These are phyloP conservation scores for Claviceps fusiformis DNA, from an alignment of 2,329 filamentous ascomycete genomes.

Conservation along the genomic window DNA sequence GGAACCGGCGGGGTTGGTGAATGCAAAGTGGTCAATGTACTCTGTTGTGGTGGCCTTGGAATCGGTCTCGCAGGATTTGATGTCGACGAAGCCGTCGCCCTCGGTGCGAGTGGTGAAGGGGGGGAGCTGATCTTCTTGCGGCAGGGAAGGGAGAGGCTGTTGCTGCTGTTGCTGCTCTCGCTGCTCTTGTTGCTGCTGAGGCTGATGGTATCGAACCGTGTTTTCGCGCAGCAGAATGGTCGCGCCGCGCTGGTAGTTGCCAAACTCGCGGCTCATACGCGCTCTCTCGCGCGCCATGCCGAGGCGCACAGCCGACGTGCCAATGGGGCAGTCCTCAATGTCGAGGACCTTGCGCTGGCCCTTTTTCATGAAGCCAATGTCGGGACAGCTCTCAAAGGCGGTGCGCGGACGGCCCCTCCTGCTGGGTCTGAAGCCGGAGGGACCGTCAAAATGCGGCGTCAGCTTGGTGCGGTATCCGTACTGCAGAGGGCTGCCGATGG, in stretches of 20 bases:
- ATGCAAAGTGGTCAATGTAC: conserved; percentile 72
- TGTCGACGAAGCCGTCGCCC: conserved; percentile 46
- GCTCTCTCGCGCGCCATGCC: conserved; percentile 71
- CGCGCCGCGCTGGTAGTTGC: conserved; percentile 64
- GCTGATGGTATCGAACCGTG: conserved; percentile 52
- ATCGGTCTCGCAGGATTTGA: conserved; percentile 83
- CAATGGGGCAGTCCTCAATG: conserved; percentile 95
- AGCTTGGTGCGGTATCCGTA: conserved; percentile 95
- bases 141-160: conserved; percentile 10
- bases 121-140: conserved; percentile 11
- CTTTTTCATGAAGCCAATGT: conserved; percentile 84
- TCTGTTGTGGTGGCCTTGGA: conserved; percentile 72
- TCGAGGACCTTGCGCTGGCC: conserved; percentile 70
- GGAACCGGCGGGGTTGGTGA: conserved; percentile 80
- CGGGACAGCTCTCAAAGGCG: conserved; percentile 50
- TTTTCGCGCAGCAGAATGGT: conserved; percentile 82
- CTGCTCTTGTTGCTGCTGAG: too few species aligned
- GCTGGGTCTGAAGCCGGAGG: conserved; percentile 39
- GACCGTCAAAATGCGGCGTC: conserved; percentile 87
- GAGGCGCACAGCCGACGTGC: conserved; percentile 67
- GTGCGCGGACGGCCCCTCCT: conserved; percentile 30
- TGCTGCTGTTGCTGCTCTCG: conserved; percentile 10
- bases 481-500: conserved; percentile 78
- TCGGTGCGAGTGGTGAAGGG: conserved; percentile 34
- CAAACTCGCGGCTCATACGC: conserved; percentile 56